Conservation (phyloP, 352 stramenopile species). For the Pythium sp. region DNA sequence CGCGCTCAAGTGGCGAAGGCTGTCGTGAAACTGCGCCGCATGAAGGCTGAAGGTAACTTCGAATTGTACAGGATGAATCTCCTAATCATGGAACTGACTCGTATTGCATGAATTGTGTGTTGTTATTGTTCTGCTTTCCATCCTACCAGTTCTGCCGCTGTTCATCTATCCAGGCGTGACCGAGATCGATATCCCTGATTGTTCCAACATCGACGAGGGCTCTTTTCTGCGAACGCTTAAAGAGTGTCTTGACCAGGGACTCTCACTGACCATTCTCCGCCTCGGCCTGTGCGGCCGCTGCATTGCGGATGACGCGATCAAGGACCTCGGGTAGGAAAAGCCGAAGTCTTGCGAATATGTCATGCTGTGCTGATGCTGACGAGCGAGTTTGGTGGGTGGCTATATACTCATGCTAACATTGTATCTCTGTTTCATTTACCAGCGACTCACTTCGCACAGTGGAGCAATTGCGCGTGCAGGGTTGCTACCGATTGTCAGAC, state of each 20-base stretch:
- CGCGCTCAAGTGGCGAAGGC: conserved; percentile 55
- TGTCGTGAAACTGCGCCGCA: conserved; percentile 52
- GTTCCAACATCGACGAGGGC: conserved; percentile 74
- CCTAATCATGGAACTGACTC: background rate
- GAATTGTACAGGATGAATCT: background rate
- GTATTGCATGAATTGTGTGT: background rate
- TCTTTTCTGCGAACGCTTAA: conserved; percentile 57
- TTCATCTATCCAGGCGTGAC: conserved; percentile 82
- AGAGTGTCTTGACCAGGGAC: conserved; percentile 36
- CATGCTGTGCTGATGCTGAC: background rate
- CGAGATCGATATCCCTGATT: conserved; percentile 82
- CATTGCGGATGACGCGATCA: conserved; percentile 70
- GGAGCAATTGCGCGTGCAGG: conserved; percentile 65
- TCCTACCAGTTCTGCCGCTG: conserved; percentile 49
- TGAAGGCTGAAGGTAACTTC: conserved; percentile 49
- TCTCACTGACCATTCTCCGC: conserved; percentile 50
- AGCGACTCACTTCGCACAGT: conserved; percentile 59
- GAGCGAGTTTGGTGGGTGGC: background rate
- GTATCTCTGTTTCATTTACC: background rate
- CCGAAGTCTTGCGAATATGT: background rate
- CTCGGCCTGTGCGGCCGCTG: conserved; percentile 76
- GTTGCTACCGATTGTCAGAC: conserved; percentile 78
- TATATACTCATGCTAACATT: conserved; percentile 1
- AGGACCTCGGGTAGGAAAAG: conserved; percentile 45
- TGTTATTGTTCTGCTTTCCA: background rate